Evolutionary conservation across 2,329 filamentous ascomycete species (phyloP), one percentile per base, ranked within the genome.

Genomic region (Massarina eburnea): DNA sequence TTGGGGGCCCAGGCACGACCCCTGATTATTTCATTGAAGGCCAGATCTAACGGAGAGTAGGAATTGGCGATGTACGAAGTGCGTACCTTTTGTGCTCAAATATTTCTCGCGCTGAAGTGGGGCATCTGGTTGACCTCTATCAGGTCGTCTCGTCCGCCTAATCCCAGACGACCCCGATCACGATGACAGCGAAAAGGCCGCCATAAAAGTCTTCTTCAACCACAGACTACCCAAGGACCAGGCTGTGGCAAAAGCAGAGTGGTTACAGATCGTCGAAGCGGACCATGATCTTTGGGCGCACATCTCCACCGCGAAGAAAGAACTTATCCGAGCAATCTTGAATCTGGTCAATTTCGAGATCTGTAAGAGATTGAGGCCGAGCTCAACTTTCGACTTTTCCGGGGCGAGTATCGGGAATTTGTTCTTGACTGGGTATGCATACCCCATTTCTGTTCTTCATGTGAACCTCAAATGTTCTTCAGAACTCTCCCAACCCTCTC

Each of bases 261-360:
- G 92, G 91, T 82, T 91, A 21, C 84, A 89, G 39, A 90, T 97
- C 24, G 83, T 97, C 24, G 91, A 96, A 68, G 89, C 88, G 2
- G 84, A 86, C 0, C 89, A 94, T 50, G 58, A 73, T 1, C 79
- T 95, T 3, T 97, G 92, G 91, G 64, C 54, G 14, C 71, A 75
- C 22, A 76, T 78, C 27, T 75, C 74, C 2, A 70, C 71, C 0
- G 72, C 75, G 2, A 78, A 78, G 64, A 76, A 75, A 55, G 76
- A 79, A 59, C 71, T 79, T 9, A 78, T 79, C 36, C 67, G 76
- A 9, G 76, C 73, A 19, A 75, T 78, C 46, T 65, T 79, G 17
- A 78, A 76, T 43, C 55, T 73, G n/a, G 67, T 78, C 43, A 77
- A 78, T 35, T 67, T 73, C 14, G 76, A 79, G 48, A 73, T 78